phyloP scores from a whole-genome alignment of 1,284 basidiomycete species.

The Phaffia rhodozyma region DNA sequence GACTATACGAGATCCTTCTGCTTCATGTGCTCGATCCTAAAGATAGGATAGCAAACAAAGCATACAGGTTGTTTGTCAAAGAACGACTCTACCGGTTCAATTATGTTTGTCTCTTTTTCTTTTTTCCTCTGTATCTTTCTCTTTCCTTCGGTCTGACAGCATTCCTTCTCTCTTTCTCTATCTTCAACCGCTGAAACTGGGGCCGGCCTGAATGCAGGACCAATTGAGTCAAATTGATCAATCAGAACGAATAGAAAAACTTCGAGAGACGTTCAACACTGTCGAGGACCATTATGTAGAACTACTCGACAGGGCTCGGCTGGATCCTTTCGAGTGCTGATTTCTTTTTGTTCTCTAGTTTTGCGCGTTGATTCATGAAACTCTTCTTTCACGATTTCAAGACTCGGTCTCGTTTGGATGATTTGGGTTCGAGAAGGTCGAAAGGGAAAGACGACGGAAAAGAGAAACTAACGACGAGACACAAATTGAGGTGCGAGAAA shows the following conservation, averaged over 20 bases:
- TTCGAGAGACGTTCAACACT: constrained; percentile 85
- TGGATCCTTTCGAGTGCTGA: no score
- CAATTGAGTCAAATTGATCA: constrained; percentile 72
- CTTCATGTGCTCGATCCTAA: constrained; percentile 56
- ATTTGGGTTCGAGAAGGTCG: no score
- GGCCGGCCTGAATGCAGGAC: constrained; percentile 45
- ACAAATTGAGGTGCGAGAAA: no score
- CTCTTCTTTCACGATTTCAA: no score
- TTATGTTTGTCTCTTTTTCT: constrained; percentile 49
- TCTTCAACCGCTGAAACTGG: neutral
- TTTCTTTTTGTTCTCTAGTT: no score
- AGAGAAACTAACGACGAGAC: no score
- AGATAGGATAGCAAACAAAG: constrained; percentile 47
- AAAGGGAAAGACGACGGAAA: no score
- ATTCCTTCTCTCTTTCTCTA: neutral
- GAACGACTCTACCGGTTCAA: constrained; percentile 89
- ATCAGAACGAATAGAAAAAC: constrained; percentile 69
- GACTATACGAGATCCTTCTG: constrained; percentile 83
- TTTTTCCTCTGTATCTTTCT: constrained; percentile 18
- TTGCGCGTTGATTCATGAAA: no score
- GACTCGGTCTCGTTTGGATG: no score
- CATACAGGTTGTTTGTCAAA: constrained; percentile 61
- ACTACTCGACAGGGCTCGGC: constrained; percentile 45
- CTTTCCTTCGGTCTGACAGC: neutral
- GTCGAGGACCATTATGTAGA: constrained; percentile 77